Base-by-base conservation (phyloP, 176 grass and related monocot species). In the Elymus sibiricus region DNA sequence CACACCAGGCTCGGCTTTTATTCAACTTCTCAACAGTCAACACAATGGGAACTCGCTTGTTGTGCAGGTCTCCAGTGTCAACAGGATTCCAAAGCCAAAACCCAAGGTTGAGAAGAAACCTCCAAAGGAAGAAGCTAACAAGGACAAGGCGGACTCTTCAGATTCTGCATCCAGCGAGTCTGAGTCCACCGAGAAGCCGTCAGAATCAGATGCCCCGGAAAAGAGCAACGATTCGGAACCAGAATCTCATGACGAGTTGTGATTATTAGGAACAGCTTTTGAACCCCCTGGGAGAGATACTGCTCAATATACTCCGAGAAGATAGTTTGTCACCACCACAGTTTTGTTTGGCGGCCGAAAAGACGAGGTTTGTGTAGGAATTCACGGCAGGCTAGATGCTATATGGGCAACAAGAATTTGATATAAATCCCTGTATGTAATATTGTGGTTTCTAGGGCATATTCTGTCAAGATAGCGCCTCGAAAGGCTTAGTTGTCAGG, bases 41-140 rank as follows among this genome's bases (percentile, higher is more conserved):
- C 60, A 22, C 47, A 82, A 77, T 38, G 15, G 61, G 28, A 43
- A 46, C 46, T 40, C 35, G 7, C 81, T 86, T 7, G 40, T 2
- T 44, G n/a, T 85, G 51, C 83, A 99, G 97, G 92, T 97, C 9
- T 91, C 92, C 9, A 93, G 87, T 70, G 83, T 99, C 74, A 97
- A 99, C 56, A 94, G 92, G 83, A 99, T 99, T 32, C 94, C 97
- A 11, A 97, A 94, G 90, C 97, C 97, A 83, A 99, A 99, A 81
- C 92, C 97, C 38, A 99, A 99, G 84, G 26, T 97, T 29, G 97
- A 97, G 64, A 96, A 99, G 82, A 97, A 93, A 90, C 85, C 97
- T 76, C 16, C 66, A 4, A 95, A 93, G 91, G 91, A 93, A 86
- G 91, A 95, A 86, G 63, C 29, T 60, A 83, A 11, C 70, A 87